Conservation (phyloP, 148 eudicot species). For the Camellia japonica region DNA sequence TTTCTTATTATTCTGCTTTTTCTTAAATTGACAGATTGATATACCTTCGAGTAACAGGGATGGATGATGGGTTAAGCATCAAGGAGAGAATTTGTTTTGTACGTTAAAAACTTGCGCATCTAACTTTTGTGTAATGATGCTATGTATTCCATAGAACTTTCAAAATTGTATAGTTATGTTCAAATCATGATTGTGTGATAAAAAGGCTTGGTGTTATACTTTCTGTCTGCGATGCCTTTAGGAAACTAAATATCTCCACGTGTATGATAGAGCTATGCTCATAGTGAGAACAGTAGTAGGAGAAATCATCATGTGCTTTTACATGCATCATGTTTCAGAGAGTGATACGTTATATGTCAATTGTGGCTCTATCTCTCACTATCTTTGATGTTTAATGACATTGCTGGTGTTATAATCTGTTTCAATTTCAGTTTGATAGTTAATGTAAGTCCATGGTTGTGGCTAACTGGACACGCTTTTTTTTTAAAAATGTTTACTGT, state of each 20-base stretch:
- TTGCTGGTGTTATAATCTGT: not conserved
- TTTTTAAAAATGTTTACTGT: not conserved
- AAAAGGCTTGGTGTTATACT: too few relatives aligned
- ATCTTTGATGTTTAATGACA: not conserved
- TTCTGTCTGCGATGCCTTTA: too few relatives aligned
- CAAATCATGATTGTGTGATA: not conserved
- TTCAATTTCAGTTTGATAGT: not conserved
- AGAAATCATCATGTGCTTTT: slow-evolving; percentile 16
- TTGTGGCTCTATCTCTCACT: not conserved
- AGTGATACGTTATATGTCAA: not conserved
- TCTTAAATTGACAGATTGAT: slow-evolving; percentile 53
- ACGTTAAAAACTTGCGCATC: slow-evolving; percentile 30
- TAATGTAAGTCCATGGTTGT: slow-evolving; percentile 1
- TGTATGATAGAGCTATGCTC: too few relatives aligned
- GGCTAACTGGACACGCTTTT: not conserved
- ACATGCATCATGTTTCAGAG: not conserved
- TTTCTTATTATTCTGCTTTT: slow-evolving; percentile 3
- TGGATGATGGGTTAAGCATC: slow-evolving; percentile 85
- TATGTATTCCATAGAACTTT: slow-evolving; percentile 1
- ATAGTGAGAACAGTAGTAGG: not conserved
- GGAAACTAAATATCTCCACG: too few relatives aligned
- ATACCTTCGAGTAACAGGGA: slow-evolving; percentile 84
- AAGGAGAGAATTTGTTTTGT: slow-evolving; percentile 85
- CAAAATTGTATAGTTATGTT: slow-evolving; percentile 1
- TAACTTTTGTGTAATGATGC: not conserved